Percentiles rank a stretch among this genome's conserved stretches.
Evolutionary conservation across 192 early-diverging fungal species (phyloP).

Genomic region (Kappamyces sp.): DNA sequence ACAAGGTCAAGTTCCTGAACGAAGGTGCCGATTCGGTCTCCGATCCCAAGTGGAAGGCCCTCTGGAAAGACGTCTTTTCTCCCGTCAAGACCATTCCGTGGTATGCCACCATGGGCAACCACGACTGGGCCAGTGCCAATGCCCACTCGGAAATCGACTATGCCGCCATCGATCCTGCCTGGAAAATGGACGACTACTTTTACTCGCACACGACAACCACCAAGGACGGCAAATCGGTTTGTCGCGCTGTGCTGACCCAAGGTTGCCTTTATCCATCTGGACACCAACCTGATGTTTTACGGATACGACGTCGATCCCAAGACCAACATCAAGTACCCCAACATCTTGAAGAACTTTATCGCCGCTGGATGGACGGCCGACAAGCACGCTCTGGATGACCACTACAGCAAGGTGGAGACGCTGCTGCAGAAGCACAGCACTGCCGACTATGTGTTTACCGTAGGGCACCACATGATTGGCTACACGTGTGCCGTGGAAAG

Average conservation of each 20-base stretch:
- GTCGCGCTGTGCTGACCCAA: conserved; percentile 13
- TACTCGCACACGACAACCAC: conserved; percentile 18
- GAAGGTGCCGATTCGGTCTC: no score
- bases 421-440: no score
- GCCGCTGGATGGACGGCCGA: not conserved
- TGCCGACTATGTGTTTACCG: no score
- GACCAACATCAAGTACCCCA: conserved; percentile 13
- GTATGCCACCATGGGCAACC: conserved; percentile 26
- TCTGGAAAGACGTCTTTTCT: no score
- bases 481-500: no score
- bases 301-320: conserved; percentile 24
- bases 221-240: not conserved
- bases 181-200: conserved; percentile 31
- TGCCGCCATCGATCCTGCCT: conserved; percentile 29
- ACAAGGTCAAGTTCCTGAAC: no score
- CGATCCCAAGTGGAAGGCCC: no score
- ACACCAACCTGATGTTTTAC: conserved; percentile 21
- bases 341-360: conserved; percentile 9
- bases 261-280: conserved; percentile 21
- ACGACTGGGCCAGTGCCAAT: conserved; percentile 17
- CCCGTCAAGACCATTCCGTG: conserved; percentile 23
- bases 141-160: conserved; percentile 16
- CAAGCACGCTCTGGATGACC: no score
- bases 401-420: no score
- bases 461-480: no score